These are phyloP conservation scores for Hymenoscyphus fructigenus DNA, from an alignment of 2,329 filamentous ascomycete genomes.

Conservation along the genomic window DNA sequence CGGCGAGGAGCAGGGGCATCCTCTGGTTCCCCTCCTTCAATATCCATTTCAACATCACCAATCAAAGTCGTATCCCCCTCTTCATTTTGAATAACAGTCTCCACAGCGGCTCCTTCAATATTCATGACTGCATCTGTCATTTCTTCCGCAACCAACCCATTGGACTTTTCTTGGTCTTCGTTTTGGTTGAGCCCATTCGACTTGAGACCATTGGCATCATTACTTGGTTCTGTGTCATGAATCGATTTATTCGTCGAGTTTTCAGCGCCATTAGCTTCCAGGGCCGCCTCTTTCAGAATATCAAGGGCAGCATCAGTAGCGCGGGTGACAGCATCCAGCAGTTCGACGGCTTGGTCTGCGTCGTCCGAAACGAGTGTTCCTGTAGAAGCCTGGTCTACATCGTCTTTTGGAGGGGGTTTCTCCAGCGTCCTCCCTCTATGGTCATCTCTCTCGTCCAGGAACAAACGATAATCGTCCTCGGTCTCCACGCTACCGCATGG, in stretches of 20 bases:
- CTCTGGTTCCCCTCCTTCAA: slow-evolving; percentile 36
- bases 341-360: slow-evolving; percentile 14
- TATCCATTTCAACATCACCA: slow-evolving; percentile 17
- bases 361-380: slow-evolving; percentile 30
- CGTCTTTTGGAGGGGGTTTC: slow-evolving; percentile 27
- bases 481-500: slow-evolving; percentile 59
- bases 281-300: slow-evolving; percentile 6
- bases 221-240: neutral
- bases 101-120: slow-evolving; percentile 8
- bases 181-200: neutral
- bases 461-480: slow-evolving; percentile 55
- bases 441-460: slow-evolving; percentile 33
- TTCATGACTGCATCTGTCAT: neutral
- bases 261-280: slow-evolving; percentile 1
- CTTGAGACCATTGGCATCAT: neutral
- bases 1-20: slow-evolving; percentile 46
- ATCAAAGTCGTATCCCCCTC: slow-evolving; percentile 5
- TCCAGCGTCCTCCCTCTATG: slow-evolving; percentile 21
- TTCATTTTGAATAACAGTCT: neutral
- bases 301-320: slow-evolving; percentile 10
- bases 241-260: neutral
- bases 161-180: neutral
- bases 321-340: slow-evolving; percentile 19
- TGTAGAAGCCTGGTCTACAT: slow-evolving; percentile 31
- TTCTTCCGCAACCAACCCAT: slow-evolving; percentile 9